Conservation (phyloP, 148 eudicot genomes). For the Tetragonia tetragonoides region DNA sequence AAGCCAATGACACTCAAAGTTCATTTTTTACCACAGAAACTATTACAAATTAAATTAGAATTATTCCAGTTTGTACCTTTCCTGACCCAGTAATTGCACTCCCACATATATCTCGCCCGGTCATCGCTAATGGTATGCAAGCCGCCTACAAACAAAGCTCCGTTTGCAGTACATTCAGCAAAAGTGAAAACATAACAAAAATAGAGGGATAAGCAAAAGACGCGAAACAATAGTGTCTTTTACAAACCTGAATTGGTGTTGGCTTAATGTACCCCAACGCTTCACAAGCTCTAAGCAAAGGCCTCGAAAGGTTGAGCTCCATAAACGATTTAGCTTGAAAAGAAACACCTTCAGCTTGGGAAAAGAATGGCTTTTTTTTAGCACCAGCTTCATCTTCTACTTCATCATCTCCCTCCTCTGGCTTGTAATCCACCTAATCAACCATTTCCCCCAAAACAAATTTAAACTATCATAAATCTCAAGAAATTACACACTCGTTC, state of each 20-base stretch:
- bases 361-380: constrained; percentile 54
- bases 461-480: neutral
- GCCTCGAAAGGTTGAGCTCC: constrained; percentile 80
- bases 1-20: neutral
- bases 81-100: constrained; percentile 98
- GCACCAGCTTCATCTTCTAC: constrained; percentile 30
- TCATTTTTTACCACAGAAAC: neutral
- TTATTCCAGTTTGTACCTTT: constrained; percentile 49
- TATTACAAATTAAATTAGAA: neutral
- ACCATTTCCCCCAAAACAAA: neutral
- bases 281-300: constrained; percentile 87
- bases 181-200: neutral
- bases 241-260: constrained; percentile 84
- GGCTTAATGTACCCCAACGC: constrained; percentile 80
- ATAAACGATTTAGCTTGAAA: constrained; percentile 71
- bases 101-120: constrained; percentile 92
- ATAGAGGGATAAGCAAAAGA: neutral
- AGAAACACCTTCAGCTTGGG: constrained; percentile 63
- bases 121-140: constrained; percentile 80
- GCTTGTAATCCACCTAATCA: constrained; percentile 33
- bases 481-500: neutral
- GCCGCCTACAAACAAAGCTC: constrained; percentile 62
- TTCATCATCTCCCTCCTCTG: constrained; percentile 67
- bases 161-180: neutral
- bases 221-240: neutral